These are phyloP conservation scores for Geosiphon pyriformis DNA, from an alignment of 192 early-diverging fungal genomes.

Conservation along the genomic window DNA sequence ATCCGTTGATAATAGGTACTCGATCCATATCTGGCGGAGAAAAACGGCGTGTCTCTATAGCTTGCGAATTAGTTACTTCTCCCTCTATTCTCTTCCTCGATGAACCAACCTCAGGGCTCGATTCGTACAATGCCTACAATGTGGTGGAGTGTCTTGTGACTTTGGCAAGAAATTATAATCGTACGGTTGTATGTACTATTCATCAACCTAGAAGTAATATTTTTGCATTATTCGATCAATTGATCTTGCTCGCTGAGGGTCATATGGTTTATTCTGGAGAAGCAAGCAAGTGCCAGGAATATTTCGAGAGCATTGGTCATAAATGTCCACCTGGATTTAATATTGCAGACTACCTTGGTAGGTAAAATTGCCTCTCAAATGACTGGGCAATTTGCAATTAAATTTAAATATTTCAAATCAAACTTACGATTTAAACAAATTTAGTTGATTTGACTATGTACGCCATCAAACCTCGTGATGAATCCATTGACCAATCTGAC, in stretches of 20 bases:
- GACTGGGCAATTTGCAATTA: conserved; percentile 19
- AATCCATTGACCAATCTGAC: not conserved
- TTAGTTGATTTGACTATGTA: conserved; percentile 65
- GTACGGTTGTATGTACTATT: conserved; percentile 87
- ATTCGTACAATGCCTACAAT: conserved; percentile 91
- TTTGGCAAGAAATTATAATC: conserved; percentile 55
- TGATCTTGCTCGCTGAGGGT: conserved; percentile 80
- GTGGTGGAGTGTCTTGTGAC: conserved; percentile 85
- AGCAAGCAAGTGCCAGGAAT: conserved; percentile 50
- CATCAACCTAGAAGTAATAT: conserved; percentile 94
- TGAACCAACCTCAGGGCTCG: conserved; percentile 79
- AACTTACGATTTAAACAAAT: too few relatives aligned
- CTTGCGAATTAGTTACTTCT: conserved; percentile 86
- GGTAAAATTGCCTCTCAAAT: conserved; percentile 58
- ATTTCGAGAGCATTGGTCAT: conserved; percentile 75
- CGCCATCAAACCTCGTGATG: conserved; percentile 23
- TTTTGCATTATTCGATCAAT: conserved; percentile 83
- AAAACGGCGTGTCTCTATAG: conserved; percentile 88
- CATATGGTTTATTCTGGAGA: conserved; percentile 80
- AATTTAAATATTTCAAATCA: too few relatives aligned
- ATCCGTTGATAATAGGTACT: conserved; percentile 35
- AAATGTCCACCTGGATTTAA: conserved; percentile 84
- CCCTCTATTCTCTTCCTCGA: conserved; percentile 90
- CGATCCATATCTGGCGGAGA: conserved; percentile 92
- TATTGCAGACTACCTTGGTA: conserved; percentile 81